Evolutionary conservation across 176 grass and related monocot genomes (phyloP), one percentile per base, ranked within the genome.

Genomic region (Alopecurus myosuroides): DNA sequence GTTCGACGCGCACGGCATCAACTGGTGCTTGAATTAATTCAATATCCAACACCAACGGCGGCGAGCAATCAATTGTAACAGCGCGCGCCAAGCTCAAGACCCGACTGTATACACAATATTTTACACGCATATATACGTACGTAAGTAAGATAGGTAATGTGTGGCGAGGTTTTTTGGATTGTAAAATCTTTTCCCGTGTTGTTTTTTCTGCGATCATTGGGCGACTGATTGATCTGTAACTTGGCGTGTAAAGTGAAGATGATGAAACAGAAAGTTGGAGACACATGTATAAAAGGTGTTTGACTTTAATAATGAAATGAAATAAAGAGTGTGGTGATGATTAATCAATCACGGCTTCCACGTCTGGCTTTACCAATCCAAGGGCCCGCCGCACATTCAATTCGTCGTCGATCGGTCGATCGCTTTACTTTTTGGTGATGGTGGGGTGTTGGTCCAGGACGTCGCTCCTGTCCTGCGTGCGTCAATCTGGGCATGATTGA

Each of bases 1-100:
- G 70, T 88, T 91, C 60, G 89, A 91, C 50, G 40, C 49, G 57
- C 70, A 58, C 5, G 7, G 81, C 81, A 74, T 74, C 70, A 85
- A 49, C 42, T 88, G 89, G 85, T 91, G 89, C 89, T 51, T 83
- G 80, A 83, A 79, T 74, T 77, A 75, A 20, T 6, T 20, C 0
- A 29, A 3, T 41, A 72, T 18, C 41, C 23, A 19, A 30, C 41
- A 30, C 50, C 19, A 29, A 22, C 75, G 84, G 67, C 84, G 84
- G 84, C 65, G 74, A 75, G 37, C 75, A 86, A 45, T 89, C n/a
- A 85, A 74, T 53, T 46, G 41, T 73, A 73, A 25, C 19, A 73
- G 25, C 25, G 1, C 61, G 2, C 60, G 55, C 55, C 61, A 19
- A 64, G 29, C 61, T 64, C 19, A 64, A 64, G 46, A 49, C 4